Conservation (phyloP, 306 rosid species). For the Corylus heterophylla region DNA sequence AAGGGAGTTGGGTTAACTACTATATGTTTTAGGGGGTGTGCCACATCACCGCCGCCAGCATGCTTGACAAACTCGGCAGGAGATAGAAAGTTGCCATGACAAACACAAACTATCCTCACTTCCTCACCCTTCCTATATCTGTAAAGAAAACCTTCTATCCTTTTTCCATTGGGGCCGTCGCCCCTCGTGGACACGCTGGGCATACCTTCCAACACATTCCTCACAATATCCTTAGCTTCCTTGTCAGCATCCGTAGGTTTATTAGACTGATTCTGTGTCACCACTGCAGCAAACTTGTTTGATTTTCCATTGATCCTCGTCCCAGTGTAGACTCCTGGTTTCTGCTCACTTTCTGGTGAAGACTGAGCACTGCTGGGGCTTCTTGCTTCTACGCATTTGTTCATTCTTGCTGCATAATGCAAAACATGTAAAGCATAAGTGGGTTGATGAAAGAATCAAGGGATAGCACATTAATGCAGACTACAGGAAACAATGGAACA, state of each 20-base stretch:
- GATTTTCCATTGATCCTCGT: conserved; percentile 10
- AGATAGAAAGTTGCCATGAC: conserved; percentile 71
- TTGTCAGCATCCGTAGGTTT: conserved; percentile 4
- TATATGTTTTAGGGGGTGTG: conserved; percentile 67
- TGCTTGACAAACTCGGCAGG: conserved; percentile 84
- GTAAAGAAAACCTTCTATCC: conserved; percentile 75
- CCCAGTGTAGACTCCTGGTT: background rate
- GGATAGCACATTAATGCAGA: background rate
- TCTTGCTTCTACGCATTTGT: conserved; percentile 30
- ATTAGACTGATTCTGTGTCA: conserved; percentile 12
- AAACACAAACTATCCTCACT: conserved; percentile 73
- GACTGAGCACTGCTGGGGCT: conserved; percentile 33
- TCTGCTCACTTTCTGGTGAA: conserved; percentile 28
- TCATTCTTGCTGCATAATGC: conserved; percentile 16
- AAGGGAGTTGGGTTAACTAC: conserved; percentile 50
- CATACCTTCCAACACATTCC: conserved; percentile 61
- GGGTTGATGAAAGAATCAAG: background rate
- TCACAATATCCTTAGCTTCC: conserved; percentile 35
- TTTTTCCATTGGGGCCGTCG: conserved; percentile 63
- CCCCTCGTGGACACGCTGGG: conserved; percentile 66
- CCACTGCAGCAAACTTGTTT: background rate
- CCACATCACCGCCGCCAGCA: conserved; percentile 67
- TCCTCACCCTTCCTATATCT: conserved; percentile 69
- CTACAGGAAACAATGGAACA: background rate
- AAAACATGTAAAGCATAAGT: background rate